Evolutionary conservation across 345 rosid species (phyloP), one percentile per base, ranked within the genome.

Genomic region (Gossypium mustelinum): DNA sequence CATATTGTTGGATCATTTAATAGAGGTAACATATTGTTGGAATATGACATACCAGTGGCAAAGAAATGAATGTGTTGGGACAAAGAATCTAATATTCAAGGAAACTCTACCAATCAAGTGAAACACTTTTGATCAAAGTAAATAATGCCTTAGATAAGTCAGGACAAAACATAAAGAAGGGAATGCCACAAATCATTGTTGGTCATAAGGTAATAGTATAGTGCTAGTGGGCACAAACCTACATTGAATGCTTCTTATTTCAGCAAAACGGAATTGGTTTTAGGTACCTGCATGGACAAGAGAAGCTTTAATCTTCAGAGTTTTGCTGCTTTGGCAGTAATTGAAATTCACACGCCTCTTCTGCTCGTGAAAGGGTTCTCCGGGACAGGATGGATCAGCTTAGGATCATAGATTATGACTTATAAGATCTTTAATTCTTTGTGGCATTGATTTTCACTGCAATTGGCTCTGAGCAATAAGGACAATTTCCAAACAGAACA

Each of bases 401-500:
- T 7, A 20, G 67, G 52, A 10, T 64, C 50, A 9, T 41, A 9
- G 52, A 20, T 65, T 43, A 18, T 12, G 24, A 65, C 52, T 20
- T 10, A 39, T 9, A 24, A 34, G 34, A 24, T 25, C 34, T 52
- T 58, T 48, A 74, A 41, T 79, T 82, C 83, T 74, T 82, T n/a
- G 78, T 17, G 75, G 45, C 25, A 75, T 69, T 80, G 80, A 82
- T 78, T 79, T 86, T 94, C 76, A 92, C 87, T 17, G 97, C 97
- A 3, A 90, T 84, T 7, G 91, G 86, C 68, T 87, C 90, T 52
- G 89, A 94, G 71, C 97, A 89, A 78, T 86, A 91, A 2, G 97
- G 94, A 73, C 94, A 91, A 45, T 89, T 87, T 16, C 98, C 93
- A 52, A 90, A 89, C 27, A 89, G 85, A 76, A 92, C 89, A 86